Conservation (phyloP, 1,139 yeast genomes). For the Geotrichum siamense region DNA sequence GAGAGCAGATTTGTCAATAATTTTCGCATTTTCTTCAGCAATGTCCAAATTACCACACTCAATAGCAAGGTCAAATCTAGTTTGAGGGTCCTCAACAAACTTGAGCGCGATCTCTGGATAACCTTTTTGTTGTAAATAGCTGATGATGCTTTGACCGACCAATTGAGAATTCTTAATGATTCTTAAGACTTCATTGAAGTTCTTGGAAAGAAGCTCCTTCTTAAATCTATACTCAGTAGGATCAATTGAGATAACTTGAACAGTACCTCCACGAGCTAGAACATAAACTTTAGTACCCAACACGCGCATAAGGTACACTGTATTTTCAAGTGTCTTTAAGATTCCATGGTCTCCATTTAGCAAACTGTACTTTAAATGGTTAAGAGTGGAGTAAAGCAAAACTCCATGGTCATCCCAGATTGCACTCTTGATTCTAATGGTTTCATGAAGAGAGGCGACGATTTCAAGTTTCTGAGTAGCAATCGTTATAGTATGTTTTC, state of each 20-base stretch:
- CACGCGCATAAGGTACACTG: slow-evolving; percentile 76
- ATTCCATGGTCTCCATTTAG: slow-evolving; percentile 94
- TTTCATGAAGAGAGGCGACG: slow-evolving; percentile 86
- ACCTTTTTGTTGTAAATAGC: slow-evolving; percentile 90
- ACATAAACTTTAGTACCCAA: slow-evolving; percentile 67
- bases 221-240: slow-evolving; percentile 97
- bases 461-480: slow-evolving; percentile 73
- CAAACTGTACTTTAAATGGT: slow-evolving; percentile 89
- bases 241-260: slow-evolving; percentile 71
- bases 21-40: slow-evolving; percentile 85
- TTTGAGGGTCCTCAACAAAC: slow-evolving; percentile 93
- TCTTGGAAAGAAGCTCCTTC: slow-evolving; percentile 81
- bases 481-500: slow-evolving; percentile 89
- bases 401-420: slow-evolving; percentile 97
- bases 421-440: slow-evolving; percentile 93
- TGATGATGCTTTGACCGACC: slow-evolving; percentile 96
- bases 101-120: slow-evolving; percentile 85
- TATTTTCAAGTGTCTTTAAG: slow-evolving; percentile 83
- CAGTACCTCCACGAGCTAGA: slow-evolving; percentile 78
- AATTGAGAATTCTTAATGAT: slow-evolving; percentile 81
- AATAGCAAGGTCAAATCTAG: slow-evolving; percentile 89
- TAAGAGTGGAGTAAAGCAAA: slow-evolving; percentile 83
- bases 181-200: slow-evolving; percentile 86
- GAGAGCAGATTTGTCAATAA: slow-evolving; percentile 55
- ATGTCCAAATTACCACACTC: slow-evolving; percentile 85